Conservation (phyloP, 2,329 filamentous ascomycete species). For the Ascochyta pisi region DNA sequence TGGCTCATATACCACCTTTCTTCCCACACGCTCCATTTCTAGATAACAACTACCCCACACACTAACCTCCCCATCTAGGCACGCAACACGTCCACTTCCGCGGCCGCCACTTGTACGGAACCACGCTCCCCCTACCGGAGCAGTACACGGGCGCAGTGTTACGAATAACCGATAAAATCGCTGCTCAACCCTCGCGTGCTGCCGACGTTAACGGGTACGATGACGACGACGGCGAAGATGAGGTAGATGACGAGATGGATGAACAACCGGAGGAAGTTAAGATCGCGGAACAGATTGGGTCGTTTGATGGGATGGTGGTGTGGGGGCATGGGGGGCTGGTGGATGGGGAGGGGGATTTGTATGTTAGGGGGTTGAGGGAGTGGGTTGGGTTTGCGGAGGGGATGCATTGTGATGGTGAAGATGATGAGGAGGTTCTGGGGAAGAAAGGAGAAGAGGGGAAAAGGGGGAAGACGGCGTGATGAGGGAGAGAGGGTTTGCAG, state of each 20-base stretch:
- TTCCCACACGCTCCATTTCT: no score
- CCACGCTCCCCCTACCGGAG: slow-evolving; percentile 69
- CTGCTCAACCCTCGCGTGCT: slow-evolving; percentile 3
- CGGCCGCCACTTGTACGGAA: slow-evolving; percentile 78
- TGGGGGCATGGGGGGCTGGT: slow-evolving; percentile 80
- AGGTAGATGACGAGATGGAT: slow-evolving; percentile 28
- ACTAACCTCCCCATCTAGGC: slow-evolving; percentile 13
- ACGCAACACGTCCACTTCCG: slow-evolving; percentile 54
- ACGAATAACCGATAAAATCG: slow-evolving; percentile 35
- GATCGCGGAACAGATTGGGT: slow-evolving; percentile 67
- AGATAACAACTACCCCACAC: not conserved
- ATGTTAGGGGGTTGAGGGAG: slow-evolving; percentile 77
- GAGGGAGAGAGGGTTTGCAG: not conserved
- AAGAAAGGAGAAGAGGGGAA: not conserved
- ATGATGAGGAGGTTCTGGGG: slow-evolving; percentile 4
- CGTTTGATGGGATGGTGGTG: slow-evolving; percentile 78
- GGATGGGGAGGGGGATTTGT: slow-evolving; percentile 69
- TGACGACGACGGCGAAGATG: slow-evolving; percentile 19
- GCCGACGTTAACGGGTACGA: not conserved
- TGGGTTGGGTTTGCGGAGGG: slow-evolving; percentile 78
- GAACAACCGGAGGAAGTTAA: slow-evolving; percentile 36
- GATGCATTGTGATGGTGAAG: slow-evolving; percentile 40
- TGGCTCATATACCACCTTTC: no score
- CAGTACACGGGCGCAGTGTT: slow-evolving; percentile 66
- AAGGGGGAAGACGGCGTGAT: not conserved